These are phyloP conservation scores for Spathaspora girioi DNA, from an alignment of 805 yeast species.

Conservation along the genomic window DNA sequence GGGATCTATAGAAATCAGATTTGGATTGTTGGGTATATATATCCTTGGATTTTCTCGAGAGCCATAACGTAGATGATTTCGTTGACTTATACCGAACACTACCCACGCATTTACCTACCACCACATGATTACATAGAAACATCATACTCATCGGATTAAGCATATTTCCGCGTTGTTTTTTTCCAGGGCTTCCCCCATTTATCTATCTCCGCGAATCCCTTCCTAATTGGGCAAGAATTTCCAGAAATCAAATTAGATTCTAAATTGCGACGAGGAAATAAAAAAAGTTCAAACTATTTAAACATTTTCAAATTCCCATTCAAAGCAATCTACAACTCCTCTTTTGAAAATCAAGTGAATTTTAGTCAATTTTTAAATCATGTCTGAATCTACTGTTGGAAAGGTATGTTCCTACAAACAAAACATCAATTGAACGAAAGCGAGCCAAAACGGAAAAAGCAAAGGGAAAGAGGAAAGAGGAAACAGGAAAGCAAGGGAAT, in stretches of 20 bases:
- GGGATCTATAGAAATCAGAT: conserved; percentile 57
- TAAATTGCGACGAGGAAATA: neutral
- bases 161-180: neutral
- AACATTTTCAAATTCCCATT: neutral
- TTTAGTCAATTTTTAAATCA: neutral
- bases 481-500: neutral
- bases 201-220: neutral
- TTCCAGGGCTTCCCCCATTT: neutral
- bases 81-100: conserved; percentile 4
- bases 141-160: neutral
- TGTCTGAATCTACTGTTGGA: conserved; percentile 15
- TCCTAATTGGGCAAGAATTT: neutral
- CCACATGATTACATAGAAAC: neutral
- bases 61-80: conserved; percentile 46
- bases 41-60: conserved; percentile 66
- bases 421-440: neutral
- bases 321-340: neutral
- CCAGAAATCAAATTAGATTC: too few species aligned
- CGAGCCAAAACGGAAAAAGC: neutral
- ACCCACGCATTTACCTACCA: too few species aligned
- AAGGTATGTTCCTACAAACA: conserved; percentile 11
- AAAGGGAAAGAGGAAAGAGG: neutral
- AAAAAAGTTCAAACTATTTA: neutral
- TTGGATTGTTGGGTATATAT: conserved; percentile 65
- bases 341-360: neutral